Conservation (phyloP, 2,329 filamentous ascomycete species). For the Aspergillus fructus region DNA sequence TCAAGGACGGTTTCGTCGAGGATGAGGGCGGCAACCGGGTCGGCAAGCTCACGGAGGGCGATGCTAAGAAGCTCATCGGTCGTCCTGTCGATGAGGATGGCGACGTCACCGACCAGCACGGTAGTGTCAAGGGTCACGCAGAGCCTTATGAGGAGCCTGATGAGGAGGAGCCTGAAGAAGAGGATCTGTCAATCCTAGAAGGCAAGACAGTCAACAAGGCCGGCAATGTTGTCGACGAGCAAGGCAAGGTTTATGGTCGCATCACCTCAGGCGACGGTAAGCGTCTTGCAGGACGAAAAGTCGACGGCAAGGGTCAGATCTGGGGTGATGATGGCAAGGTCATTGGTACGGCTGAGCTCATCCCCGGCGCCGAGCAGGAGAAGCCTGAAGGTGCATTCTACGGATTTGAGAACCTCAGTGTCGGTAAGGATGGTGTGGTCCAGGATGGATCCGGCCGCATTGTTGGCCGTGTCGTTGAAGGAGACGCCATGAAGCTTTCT, state of each 20-base stretch:
- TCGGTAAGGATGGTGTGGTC: conserved; percentile 60
- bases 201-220: conserved; percentile 64
- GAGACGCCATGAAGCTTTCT: conserved; percentile 62
- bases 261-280: conserved; percentile 56
- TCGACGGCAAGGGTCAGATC: conserved; percentile 62
- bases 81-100: conserved; percentile 78
- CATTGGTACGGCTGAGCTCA: conserved; percentile 59
- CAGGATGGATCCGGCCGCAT: conserved; percentile 41
- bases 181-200: conserved; percentile 59
- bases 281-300: conserved; percentile 60
- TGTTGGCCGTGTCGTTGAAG: conserved; percentile 61
- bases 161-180: conserved; percentile 50
- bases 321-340: conserved; percentile 64
- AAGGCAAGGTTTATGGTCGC: conserved; percentile 59
- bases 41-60: conserved; percentile 68
- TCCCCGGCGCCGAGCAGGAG: conserved; percentile 50
- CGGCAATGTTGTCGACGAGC: conserved; percentile 61
- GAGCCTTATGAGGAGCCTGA: conserved; percentile 53
- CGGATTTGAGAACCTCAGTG: conserved; percentile 57
- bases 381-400: conserved; percentile 59
- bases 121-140: conserved; percentile 60
- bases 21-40: conserved; percentile 77
- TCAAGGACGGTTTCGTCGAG: conserved; percentile 62
- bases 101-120: conserved; percentile 76
- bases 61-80: conserved; percentile 70